phyloP scores from a whole-genome alignment of 1,139 yeast species.

The Blastobotrys illinoisensis region DNA sequence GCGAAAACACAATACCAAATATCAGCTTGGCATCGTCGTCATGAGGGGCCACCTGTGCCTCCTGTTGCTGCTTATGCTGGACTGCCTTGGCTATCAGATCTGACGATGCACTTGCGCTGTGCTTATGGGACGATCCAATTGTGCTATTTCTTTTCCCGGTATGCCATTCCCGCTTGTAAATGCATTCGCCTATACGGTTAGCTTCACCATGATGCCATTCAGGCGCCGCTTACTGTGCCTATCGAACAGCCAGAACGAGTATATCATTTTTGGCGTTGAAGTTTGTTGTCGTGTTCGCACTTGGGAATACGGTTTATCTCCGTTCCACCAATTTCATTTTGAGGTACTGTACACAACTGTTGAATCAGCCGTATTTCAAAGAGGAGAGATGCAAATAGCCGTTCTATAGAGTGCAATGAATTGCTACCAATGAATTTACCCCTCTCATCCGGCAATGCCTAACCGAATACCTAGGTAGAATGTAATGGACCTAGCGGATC shows the following conservation, averaged over 20 bases:
- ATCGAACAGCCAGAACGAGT: slow-evolving; percentile 84
- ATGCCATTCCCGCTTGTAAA: slow-evolving; percentile 33
- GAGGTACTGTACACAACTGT: no score
- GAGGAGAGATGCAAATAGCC: no score
- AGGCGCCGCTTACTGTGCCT: slow-evolving; percentile 55
- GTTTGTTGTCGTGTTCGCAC: neutral
- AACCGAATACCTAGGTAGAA: no score
- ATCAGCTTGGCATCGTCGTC: slow-evolving; percentile 66
- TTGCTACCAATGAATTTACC: no score
- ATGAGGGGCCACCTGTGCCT: slow-evolving; percentile 9
- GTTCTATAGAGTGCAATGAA: no score
- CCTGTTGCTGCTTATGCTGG: slow-evolving; percentile 15
- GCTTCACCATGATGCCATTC: no score
- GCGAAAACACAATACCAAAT: slow-evolving; percentile 81
- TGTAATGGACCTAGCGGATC: no score
- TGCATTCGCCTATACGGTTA: slow-evolving; percentile 28
- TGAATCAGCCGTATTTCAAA: no score
- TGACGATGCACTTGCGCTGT: slow-evolving; percentile 10
- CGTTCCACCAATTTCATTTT: no score
- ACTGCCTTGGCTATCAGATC: slow-evolving; percentile 9
- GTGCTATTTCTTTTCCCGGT: slow-evolving; percentile 5
- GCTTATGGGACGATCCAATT: slow-evolving; percentile 4
- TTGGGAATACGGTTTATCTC: neutral
- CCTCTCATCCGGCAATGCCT: no score
- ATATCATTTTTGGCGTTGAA: slow-evolving; percentile 46